phyloP scores from a whole-genome alignment of 108 stramenopile species.

The Schizochytrium sp. region DNA sequence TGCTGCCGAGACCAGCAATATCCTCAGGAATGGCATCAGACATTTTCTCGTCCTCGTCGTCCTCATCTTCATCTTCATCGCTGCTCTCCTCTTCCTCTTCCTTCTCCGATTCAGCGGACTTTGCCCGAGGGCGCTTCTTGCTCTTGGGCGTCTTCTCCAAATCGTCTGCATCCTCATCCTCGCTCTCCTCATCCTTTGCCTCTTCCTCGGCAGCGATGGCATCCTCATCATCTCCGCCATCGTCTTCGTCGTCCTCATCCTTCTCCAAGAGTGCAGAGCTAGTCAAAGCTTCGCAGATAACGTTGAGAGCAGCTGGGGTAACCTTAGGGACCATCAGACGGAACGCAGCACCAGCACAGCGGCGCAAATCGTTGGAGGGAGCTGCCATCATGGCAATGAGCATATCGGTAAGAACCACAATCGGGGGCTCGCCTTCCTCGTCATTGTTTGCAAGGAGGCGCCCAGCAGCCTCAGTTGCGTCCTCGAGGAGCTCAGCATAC shows the following conservation, averaged over 20 bases:
- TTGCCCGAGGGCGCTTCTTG: background rate
- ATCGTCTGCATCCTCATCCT: background rate
- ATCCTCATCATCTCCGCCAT: conserved; percentile 15
- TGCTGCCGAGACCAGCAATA: background rate
- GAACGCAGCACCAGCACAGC: background rate
- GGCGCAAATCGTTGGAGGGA: background rate
- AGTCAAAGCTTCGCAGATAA: background rate
- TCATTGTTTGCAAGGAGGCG: background rate
- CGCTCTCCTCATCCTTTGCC: background rate
- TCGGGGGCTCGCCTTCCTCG: background rate
- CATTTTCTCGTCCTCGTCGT: background rate
- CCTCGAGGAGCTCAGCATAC: background rate
- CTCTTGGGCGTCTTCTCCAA: background rate
- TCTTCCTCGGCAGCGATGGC: background rate
- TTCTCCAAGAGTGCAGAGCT: background rate
- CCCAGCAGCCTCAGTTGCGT: background rate
- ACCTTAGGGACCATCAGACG: conserved; percentile 3
- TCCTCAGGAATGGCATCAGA: background rate
- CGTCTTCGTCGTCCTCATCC: conserved; percentile 13
- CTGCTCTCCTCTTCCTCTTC: too few species aligned
- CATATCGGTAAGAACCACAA: background rate
- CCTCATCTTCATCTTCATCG: too few species aligned
- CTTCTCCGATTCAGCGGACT: too few species aligned
- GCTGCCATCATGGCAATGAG: background rate
- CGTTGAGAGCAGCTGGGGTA: conserved; percentile 6